Percentiles rank a stretch among this genome's conserved stretches.
phyloP scores from a whole-genome alignment of 371 early-diverging fungal genomes.

The Catenaria anguillulae region DNA sequence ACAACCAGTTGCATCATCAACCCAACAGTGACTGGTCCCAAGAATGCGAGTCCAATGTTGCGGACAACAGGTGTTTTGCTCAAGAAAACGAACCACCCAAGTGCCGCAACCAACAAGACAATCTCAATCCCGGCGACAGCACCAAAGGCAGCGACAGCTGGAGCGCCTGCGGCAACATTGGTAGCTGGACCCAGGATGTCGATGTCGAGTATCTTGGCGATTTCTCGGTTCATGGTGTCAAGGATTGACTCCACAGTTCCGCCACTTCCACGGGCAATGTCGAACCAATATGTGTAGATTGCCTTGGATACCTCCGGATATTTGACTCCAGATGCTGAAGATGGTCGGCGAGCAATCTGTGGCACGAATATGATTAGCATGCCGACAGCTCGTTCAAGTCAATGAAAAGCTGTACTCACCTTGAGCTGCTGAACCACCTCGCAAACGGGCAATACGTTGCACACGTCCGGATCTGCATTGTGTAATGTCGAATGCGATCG shows the following conservation, averaged over 20 bases:
- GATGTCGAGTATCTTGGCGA: background rate
- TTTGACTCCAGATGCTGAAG: background rate
- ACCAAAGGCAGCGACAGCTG: background rate
- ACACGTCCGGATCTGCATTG: background rate
- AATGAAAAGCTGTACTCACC: too few species aligned
- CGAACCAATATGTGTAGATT: background rate
- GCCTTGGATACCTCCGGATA: background rate
- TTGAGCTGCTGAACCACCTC: too few species aligned
- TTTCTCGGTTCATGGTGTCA: background rate
- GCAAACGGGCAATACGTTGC: too few species aligned
- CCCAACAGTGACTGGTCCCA: too few species aligned
- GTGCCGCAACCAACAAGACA: too few species aligned
- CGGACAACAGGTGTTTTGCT: too few species aligned
- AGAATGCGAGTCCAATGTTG: too few species aligned
- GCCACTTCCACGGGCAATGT: background rate
- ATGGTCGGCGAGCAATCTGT: background rate
- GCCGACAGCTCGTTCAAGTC: too few species aligned
- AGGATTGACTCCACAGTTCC: background rate
- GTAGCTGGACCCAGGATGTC: slow-evolving; percentile 1
- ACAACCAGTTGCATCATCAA: too few species aligned
- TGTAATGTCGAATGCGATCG: background rate
- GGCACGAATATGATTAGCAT: too few species aligned
- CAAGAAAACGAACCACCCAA: too few species aligned
- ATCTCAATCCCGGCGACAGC: background rate
- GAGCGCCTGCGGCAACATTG: background rate